These are phyloP conservation scores for Termitomyces sp. DNA, from an alignment of 768 basidiomycete species.

Conservation along the genomic window DNA sequence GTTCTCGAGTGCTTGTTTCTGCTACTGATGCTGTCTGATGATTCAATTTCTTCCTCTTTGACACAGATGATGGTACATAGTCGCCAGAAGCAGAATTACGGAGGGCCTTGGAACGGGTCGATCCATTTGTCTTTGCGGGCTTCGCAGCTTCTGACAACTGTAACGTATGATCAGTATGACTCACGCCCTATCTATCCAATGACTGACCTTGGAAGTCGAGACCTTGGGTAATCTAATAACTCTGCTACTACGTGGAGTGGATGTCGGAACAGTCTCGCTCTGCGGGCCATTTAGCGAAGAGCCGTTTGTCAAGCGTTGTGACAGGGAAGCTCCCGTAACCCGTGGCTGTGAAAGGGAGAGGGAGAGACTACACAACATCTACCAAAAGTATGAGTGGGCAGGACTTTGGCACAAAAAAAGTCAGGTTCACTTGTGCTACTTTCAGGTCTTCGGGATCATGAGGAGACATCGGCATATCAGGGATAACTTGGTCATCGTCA, in stretches of 20 bases:
- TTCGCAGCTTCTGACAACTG: constrained; percentile 10
- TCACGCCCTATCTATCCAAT: not conserved
- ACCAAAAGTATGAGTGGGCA: not conserved
- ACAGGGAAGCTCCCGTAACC: not conserved
- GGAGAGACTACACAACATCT: constrained; percentile 40
- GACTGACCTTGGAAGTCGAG: constrained; percentile 13
- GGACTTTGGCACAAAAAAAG: not conserved
- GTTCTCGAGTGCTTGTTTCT: constrained; percentile 37
- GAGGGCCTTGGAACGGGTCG: constrained; percentile 9
- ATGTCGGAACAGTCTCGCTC: constrained; percentile 22
- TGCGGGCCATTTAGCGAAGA: constrained; percentile 25
- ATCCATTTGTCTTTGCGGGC: constrained; percentile 12
- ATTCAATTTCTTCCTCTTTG: constrained; percentile 34
- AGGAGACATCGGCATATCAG: constrained; percentile 22
- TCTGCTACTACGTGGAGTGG: constrained; percentile 14
- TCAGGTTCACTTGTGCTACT: constrained; percentile 49
- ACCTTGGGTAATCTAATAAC: constrained; percentile 13
- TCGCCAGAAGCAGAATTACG: constrained; percentile 23
- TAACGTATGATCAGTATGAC: not conserved
- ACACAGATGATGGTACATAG: constrained; percentile 32
- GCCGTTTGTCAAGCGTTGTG: constrained; percentile 7
- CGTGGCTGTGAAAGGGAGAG: constrained; percentile 24
- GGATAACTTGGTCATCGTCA: constrained; percentile 44
- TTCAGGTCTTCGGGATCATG: constrained; percentile 46
- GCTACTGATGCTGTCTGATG: constrained; percentile 14